A percentile compares a stretch with the other conserved stretches of the same genome.
Evolutionary conservation across 139 green algal genomes (phyloP).

Genomic region (Micractinium conductrix): DNA sequence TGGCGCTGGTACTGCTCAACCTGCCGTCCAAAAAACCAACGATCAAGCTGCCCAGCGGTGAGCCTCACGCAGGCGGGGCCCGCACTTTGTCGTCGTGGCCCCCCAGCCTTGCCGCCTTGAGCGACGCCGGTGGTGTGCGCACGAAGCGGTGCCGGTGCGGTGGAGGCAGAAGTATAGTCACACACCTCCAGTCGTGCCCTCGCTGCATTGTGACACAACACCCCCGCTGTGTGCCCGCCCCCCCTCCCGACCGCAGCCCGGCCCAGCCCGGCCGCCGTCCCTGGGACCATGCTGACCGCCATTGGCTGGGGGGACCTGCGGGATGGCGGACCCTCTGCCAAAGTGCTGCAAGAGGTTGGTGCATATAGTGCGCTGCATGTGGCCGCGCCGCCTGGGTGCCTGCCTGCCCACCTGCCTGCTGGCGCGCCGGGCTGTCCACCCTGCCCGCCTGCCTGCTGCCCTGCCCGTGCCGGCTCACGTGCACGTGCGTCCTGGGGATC

Average conservation of each 20-base stretch:
- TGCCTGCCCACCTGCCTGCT: not conserved
- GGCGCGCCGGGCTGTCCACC: no score
- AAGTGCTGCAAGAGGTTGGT: not conserved
- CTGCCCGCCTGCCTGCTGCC: no score
- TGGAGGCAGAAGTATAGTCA: not conserved
- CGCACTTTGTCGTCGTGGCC: not conserved
- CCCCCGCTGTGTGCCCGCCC: not conserved
- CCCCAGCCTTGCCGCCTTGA: no score
- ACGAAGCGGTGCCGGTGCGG: no score
- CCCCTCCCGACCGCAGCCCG: not conserved
- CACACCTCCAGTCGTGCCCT: no score
- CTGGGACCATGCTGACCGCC: not conserved
- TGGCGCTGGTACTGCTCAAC: constrained; percentile 10
- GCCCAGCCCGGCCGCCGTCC: not conserved
- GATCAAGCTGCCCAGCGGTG: not conserved
- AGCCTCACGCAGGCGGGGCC: no score
- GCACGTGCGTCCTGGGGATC: no score
- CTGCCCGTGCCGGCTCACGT: no score
- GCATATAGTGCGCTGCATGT: not conserved
- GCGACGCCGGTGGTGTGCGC: no score
- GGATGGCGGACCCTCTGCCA: not conserved
- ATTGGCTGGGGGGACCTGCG: not conserved
- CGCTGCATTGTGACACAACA: no score
- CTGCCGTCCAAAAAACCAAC: not conserved
- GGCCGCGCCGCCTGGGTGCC: not conserved